A percentile compares a stretch with the other conserved stretches of the same genome.
phyloP scores from a whole-genome alignment of 2,329 filamentous ascomycete genomes.

The Apiospora malaysiana region DNA sequence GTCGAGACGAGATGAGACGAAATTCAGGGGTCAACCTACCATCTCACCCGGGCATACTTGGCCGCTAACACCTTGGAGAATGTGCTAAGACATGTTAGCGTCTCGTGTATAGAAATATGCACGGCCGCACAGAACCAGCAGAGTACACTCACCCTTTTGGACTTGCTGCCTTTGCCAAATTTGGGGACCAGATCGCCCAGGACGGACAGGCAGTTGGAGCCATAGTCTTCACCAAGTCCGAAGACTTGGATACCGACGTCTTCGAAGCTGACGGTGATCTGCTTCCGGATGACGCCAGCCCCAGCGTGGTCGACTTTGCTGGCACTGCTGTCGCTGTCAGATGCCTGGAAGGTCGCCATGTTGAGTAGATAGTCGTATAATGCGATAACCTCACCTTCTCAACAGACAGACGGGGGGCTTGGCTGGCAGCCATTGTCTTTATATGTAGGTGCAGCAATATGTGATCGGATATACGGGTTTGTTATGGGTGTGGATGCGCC shows the following conservation, averaged over 20 bases:
- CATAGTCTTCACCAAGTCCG: constrained; percentile 43
- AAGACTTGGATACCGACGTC: constrained; percentile 42
- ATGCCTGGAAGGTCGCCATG: constrained; percentile 11
- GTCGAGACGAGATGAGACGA: neutral
- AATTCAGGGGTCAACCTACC: constrained; percentile 35
- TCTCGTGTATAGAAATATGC: neutral
- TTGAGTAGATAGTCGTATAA: neutral
- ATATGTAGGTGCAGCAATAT: neutral
- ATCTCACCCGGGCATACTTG: constrained; percentile 50
- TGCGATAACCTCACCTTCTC: constrained; percentile 8
- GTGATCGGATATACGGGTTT: constrained; percentile 11
- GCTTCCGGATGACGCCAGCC: constrained; percentile 33
- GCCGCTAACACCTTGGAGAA: constrained; percentile 44
- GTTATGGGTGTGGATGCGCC: neutral
- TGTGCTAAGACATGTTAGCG: constrained; percentile 37
- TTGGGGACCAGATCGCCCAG: constrained; percentile 34
- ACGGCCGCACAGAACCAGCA: neutral
- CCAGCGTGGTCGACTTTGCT: constrained; percentile 14
- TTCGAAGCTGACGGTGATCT: constrained; percentile 43
- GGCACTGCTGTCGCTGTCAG: constrained; percentile 14
- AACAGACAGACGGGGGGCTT: neutral
- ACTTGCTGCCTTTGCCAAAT: constrained; percentile 30
- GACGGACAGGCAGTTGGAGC: constrained; percentile 41
- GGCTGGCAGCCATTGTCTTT: neutral
- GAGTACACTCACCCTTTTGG: constrained; percentile 37